Percentiles rank a stretch among this genome's conserved stretches.
Evolutionary conservation across 306 rosid species (phyloP).

Genomic region (Cucurbita maxima): DNA sequence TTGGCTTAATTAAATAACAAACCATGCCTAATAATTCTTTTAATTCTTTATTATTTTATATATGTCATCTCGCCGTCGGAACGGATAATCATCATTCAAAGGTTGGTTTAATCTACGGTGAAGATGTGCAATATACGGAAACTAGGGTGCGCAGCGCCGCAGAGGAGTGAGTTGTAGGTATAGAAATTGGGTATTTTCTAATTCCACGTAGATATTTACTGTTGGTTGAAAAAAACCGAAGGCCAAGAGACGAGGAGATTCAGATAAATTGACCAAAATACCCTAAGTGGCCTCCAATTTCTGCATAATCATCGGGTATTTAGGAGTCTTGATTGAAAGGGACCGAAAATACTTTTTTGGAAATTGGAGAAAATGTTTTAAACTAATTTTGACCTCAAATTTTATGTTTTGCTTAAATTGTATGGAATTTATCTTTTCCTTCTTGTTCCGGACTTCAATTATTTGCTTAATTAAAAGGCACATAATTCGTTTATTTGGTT

Average conservation of each 20-base stretch:
- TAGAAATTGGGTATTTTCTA: not conserved
- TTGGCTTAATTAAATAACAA: too few species aligned
- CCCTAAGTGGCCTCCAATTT: not conserved
- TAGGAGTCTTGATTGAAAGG: not conserved
- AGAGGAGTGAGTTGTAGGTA: not conserved
- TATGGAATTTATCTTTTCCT: not conserved
- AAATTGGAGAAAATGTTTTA: not conserved
- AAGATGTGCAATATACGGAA: not conserved
- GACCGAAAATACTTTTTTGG: not conserved
- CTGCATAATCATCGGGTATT: constrained; percentile 3
- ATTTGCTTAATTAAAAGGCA: not conserved
- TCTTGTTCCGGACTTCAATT: not conserved
- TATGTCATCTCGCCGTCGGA: too few species aligned
- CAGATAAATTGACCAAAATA: not conserved
- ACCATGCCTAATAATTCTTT: too few species aligned
- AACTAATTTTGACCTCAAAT: not conserved
- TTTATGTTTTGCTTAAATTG: not conserved
- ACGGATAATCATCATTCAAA: too few species aligned
- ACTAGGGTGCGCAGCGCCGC: not conserved
- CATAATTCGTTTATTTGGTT: not conserved
- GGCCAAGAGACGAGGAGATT: not conserved
- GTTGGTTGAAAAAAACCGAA: not conserved
- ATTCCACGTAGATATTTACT: not conserved
- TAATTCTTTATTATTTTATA: too few species aligned
- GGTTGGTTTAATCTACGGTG: not conserved